Evolutionary conservation across 2,329 filamentous ascomycete genomes (phyloP).

Genomic region (Didymella exigua): DNA sequence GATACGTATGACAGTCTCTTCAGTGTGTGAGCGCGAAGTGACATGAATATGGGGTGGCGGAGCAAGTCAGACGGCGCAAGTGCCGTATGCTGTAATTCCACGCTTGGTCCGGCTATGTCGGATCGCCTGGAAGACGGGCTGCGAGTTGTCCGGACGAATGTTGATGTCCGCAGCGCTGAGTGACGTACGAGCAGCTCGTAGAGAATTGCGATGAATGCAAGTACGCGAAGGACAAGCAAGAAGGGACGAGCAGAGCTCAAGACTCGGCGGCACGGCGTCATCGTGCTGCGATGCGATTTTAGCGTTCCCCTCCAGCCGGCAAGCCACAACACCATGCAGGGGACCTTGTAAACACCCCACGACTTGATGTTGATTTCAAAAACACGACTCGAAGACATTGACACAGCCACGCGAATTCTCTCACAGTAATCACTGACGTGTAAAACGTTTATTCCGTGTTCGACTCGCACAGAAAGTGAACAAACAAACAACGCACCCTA

Average conservation of each 20-base stretch:
- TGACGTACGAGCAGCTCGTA: not conserved
- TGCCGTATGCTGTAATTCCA: conserved; percentile 7
- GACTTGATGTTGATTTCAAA: not conserved
- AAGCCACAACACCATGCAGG: conserved; percentile 8
- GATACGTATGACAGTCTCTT: conserved; percentile 11
- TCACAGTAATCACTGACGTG: not conserved
- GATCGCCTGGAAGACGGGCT: conserved; percentile 7
- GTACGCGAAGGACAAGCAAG: not conserved
- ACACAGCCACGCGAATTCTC: not conserved
- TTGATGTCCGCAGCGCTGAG: not conserved
- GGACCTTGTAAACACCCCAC: conserved; percentile 6
- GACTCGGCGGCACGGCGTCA: conserved; percentile 9
- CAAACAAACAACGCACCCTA: not conserved
- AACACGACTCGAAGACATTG: not conserved
- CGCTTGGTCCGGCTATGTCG: conserved; percentile 16
- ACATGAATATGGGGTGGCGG: conserved; percentile 16
- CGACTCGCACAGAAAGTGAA: not conserved
- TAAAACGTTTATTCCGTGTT: not conserved
- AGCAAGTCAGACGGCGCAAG: conserved; percentile 16
- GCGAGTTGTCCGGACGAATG: conserved; percentile 3
- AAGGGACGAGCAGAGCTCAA: conserved; percentile 1
- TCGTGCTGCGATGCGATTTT: conserved; percentile 6
- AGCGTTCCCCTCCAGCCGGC: not conserved
- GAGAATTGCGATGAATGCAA: not conserved
- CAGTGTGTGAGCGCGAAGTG: conserved; percentile 13